Evolutionary conservation across 768 basidiomycete genomes (phyloP).

Genomic region (Boletus tomentosulus): DNA sequence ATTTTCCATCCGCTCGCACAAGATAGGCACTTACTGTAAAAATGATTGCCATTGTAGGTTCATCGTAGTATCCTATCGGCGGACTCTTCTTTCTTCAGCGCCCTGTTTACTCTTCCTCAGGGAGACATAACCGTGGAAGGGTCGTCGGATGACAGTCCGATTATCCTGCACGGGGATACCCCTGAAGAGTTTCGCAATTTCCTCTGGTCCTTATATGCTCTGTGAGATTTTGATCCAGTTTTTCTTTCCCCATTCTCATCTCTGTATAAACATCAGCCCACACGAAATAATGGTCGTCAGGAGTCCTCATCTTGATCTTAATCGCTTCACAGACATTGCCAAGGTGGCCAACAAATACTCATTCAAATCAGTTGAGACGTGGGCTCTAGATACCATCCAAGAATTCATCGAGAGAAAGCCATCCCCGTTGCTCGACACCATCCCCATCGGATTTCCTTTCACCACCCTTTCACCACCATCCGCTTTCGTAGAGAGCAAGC

Average conservation of each 20-base stretch:
- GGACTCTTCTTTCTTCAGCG: conserved; percentile 60
- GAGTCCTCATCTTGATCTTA: conserved; percentile 47
- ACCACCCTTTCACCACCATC: conserved; percentile 27
- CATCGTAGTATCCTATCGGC: conserved; percentile 57
- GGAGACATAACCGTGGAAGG: conserved; percentile 52
- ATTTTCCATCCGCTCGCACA: conserved; percentile 6
- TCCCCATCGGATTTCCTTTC: conserved; percentile 31
- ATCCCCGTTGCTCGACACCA: conserved; percentile 45
- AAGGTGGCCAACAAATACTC: conserved; percentile 68
- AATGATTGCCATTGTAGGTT: conserved; percentile 35
- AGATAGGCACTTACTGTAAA: not conserved
- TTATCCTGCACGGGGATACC: conserved; percentile 59
- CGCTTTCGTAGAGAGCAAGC: conserved; percentile 38
- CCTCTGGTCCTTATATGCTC: conserved; percentile 71
- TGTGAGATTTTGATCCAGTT: conserved; percentile 41
- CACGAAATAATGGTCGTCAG: conserved; percentile 52
- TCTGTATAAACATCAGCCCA: conserved; percentile 40
- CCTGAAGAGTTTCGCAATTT: conserved; percentile 67
- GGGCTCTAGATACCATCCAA: conserved; percentile 72
- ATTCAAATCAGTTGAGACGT: conserved; percentile 69
- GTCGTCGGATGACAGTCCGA: conserved; percentile 58
- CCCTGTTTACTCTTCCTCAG: conserved; percentile 67
- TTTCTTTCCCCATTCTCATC: not conserved
- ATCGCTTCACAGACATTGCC: conserved; percentile 57
- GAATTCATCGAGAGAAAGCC: conserved; percentile 59